These are phyloP conservation scores for Ceratocystis eucalypticola DNA, from an alignment of 2,329 filamentous ascomycete species.

Conservation along the genomic window DNA sequence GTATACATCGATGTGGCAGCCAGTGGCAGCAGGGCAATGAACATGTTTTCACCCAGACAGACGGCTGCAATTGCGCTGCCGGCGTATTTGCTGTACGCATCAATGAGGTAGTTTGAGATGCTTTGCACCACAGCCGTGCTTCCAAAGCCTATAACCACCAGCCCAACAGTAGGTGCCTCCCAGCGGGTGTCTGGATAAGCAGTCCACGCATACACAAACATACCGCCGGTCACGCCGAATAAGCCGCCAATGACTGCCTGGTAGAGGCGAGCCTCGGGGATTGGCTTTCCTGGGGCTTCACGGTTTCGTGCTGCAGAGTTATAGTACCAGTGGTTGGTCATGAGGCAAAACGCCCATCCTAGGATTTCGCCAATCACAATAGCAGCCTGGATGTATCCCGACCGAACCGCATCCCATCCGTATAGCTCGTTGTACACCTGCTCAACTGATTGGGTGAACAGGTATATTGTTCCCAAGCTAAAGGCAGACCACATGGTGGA, in stretches of 20 bases:
- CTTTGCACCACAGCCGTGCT: constrained; percentile 34
- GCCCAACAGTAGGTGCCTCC: constrained; percentile 34
- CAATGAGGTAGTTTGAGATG: constrained; percentile 36
- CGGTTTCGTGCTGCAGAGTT: constrained; percentile 28
- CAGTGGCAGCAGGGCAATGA: constrained; percentile 28
- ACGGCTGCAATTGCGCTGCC: constrained; percentile 36
- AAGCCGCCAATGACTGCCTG: constrained; percentile 18
- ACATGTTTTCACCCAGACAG: constrained; percentile 35
- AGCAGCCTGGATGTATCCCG: constrained; percentile 18
- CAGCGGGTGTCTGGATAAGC: constrained; percentile 31
- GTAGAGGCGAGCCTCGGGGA: constrained; percentile 18
- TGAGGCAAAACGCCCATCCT: constrained; percentile 19
- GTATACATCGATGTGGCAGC: constrained; percentile 16
- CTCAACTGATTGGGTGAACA: constrained; percentile 23
- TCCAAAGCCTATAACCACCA: constrained; percentile 36
- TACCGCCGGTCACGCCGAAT: constrained; percentile 27
- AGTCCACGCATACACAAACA: constrained; percentile 40
- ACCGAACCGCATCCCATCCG: constrained; percentile 19
- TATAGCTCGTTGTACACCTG: constrained; percentile 21
- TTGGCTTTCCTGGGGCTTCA: constrained; percentile 26
- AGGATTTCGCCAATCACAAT: constrained; percentile 18
- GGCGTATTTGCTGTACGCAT: constrained; percentile 37
- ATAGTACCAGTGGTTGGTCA: constrained; percentile 28
- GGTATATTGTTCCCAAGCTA: constrained; percentile 22
- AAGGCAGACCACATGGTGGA: constrained; percentile 33